Evolutionary conservation across 2,329 filamentous ascomycete genomes (phyloP).

Genomic region (Sphaceloma murrayae): DNA sequence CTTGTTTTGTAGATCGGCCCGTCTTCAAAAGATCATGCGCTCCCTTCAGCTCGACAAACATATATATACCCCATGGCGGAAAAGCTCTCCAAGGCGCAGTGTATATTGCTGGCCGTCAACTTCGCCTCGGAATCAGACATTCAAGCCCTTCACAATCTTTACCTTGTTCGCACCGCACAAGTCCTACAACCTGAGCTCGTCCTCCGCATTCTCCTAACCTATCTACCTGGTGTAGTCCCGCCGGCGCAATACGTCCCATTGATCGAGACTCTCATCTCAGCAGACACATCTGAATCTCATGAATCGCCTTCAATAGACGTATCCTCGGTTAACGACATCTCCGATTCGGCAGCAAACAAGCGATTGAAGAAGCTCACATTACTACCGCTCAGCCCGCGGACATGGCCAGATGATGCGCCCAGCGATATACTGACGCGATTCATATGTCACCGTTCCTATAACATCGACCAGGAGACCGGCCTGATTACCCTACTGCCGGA

Average conservation of each 20-base stretch:
- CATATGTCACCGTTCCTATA: slow-evolving; percentile 56
- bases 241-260: slow-evolving; percentile 55
- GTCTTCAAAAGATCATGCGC: no score
- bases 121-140: slow-evolving; percentile 59
- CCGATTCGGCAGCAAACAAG: slow-evolving; percentile 54
- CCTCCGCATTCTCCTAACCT: slow-evolving; percentile 65
- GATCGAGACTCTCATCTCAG: slow-evolving; percentile 47
- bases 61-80: no score
- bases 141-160: slow-evolving; percentile 44
- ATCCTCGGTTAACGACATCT: slow-evolving; percentile 47
- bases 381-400: slow-evolving; percentile 45
- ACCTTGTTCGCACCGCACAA: background rate
- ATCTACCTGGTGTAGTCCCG: slow-evolving; percentile 61
- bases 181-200: slow-evolving; percentile 55
- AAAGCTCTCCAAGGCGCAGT: slow-evolving; percentile 54
- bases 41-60: no score
- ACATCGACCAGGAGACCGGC: slow-evolving; percentile 64
- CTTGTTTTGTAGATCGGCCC: no score
- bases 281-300: slow-evolving; percentile 37
- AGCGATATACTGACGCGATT: slow-evolving; percentile 54
- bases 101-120: slow-evolving; percentile 63
- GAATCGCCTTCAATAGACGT: slow-evolving; percentile 43
- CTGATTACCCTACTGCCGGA: slow-evolving; percentile 57
- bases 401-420: slow-evolving; percentile 40
- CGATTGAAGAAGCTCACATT: slow-evolving; percentile 55